Percentiles rank a stretch among this genome's conserved stretches.
phyloP scores from a whole-genome alignment of 306 rosid genomes.

The Trichosanthes truncata region DNA sequence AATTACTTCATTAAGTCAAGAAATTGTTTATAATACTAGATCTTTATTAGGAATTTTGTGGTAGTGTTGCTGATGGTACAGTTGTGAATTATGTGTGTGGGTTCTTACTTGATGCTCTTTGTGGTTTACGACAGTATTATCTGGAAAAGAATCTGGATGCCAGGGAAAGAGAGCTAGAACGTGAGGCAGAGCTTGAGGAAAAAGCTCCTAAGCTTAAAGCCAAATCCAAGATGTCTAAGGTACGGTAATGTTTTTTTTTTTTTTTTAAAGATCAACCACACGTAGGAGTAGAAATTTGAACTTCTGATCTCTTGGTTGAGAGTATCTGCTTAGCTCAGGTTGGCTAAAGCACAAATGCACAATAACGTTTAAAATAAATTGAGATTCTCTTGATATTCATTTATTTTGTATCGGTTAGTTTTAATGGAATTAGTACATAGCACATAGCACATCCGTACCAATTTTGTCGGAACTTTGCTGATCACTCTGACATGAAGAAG shows the following conservation, averaged over 20 bases:
- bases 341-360: no score
- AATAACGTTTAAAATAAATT: not conserved
- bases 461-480: not conserved
- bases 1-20: not conserved
- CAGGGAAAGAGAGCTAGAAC: constrained; percentile 64
- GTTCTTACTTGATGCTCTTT: constrained; percentile 20
- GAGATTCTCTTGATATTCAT: not conserved
- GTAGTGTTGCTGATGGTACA: not conserved
- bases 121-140: constrained; percentile 51
- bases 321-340: no score
- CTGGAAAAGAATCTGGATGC: constrained; percentile 94
- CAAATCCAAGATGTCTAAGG: constrained; percentile 98
- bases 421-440: not conserved
- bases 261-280: no score
- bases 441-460: not conserved
- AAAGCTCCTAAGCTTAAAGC: constrained; percentile 94
- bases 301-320: no score
- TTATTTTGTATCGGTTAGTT: no score
- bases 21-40: not conserved
- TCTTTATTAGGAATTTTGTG: not conserved
- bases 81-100: not conserved
- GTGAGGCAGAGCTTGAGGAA: constrained; percentile 84
- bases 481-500: not conserved
- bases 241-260: constrained; percentile 5
- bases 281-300: no score